Percentiles rank a stretch among this genome's conserved stretches.
These are phyloP conservation scores for Syzygium aromaticum DNA, from an alignment of 345 rosid genomes.

Conservation along the genomic window DNA sequence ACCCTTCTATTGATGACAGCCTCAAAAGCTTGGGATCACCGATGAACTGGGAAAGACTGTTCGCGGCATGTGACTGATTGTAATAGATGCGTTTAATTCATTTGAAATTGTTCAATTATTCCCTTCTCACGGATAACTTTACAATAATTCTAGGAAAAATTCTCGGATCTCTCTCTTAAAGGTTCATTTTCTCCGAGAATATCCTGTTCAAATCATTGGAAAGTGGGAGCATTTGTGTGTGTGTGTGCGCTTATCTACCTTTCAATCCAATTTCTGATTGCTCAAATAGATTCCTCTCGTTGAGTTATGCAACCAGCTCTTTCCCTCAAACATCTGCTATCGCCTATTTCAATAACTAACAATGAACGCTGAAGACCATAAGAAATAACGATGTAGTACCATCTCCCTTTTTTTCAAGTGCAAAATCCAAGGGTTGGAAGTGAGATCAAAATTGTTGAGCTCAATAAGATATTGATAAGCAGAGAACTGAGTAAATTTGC, in stretches of 20 bases:
- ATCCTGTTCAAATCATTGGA: neutral
- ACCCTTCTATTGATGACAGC: neutral
- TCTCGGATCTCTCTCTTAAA: neutral
- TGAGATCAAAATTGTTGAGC: neutral
- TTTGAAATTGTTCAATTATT: neutral
- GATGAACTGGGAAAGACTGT: neutral
- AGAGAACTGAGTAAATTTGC: neutral
- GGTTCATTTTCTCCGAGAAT: neutral
- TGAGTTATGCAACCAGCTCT: neutral
- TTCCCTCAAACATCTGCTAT: neutral
- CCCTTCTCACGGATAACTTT: neutral
- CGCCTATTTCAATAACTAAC: neutral
- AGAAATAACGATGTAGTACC: neutral
- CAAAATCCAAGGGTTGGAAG: neutral
- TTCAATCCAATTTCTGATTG: neutral
- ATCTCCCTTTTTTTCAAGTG: neutral
- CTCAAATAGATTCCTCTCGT: neutral
- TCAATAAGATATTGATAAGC: neutral
- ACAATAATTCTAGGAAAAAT: neutral
- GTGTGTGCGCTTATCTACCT: neutral
- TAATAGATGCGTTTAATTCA: neutral
- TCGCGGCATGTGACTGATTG: neutral
- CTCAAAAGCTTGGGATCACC: neutral
- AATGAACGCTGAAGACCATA: neutral
- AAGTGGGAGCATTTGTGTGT: neutral